Evolutionary conservation across 495 filamentous ascomycete genomes (phyloP), one percentile per base, ranked within the genome.

Genomic region (Talaromyces liani): DNA sequence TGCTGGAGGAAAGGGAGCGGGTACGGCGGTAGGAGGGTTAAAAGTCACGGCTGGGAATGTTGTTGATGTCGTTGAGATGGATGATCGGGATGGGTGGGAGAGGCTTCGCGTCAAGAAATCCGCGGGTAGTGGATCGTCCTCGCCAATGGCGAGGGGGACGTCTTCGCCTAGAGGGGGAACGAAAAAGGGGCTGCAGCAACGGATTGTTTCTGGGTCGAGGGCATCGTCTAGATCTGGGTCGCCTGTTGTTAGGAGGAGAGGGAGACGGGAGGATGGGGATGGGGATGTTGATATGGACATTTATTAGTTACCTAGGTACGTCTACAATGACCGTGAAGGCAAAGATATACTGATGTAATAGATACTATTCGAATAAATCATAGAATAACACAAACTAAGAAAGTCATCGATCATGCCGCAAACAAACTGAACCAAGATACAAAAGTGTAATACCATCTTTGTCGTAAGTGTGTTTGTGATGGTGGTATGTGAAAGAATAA

Each of bases 401-500:
- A 58, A 58, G 10, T 58, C 56, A 58, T 58, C 31, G 56, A 58
- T 58, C 56, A 58, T 58, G 56, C 18, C 56, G 18, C 27, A 36
- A 36, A 58, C 56, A 58, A 12, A 36, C 56, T 33, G 18, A 58
- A 36, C 16, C 16, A 16, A 58, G 29, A 33, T 18, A 49, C 16
- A 49, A 49, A 49, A 49, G 18, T 18, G n/a, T 20, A 20, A 49
- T 49, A 49, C 16, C 45, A 49, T 9, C n/a, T 49, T 5, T n/a
- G 45, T 49, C 45, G 20, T 49, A 20, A 20, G 8, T 41, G 14
- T 41, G 16, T 18, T 16, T 18, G 45, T 36, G n/a, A 49, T 49
- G 45, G 45, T 20, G n/a, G 45, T 49, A 49, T 49, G 45, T 49
- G 45, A 49, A 20, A 20, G 36, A 16, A 41, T 41, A 41, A 41